A percentile compares a stretch with the other conserved stretches of the same genome.
Conservation (phyloP, 345 rosid genomes). For the Linum tenue region DNA sequence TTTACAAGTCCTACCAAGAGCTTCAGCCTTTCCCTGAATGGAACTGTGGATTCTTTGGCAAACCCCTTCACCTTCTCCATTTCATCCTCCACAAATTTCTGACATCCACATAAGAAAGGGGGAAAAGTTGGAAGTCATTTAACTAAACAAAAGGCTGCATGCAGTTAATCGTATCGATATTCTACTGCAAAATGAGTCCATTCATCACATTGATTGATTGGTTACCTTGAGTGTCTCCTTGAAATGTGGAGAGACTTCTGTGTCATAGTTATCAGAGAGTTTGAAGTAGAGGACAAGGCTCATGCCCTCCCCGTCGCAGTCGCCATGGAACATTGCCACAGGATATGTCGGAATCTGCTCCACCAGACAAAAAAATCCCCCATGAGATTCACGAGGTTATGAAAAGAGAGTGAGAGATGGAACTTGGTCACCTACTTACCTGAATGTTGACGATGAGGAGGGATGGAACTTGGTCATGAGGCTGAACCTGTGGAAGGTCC, state of each 20-base stretch:
- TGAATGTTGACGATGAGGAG: conserved; percentile 89
- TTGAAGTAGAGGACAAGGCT: conserved; percentile 82
- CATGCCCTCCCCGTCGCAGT: conserved; percentile 88
- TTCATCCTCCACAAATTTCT: conserved; percentile 82
- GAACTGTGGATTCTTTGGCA: conserved; percentile 57
- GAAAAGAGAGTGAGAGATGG: conserved; percentile 33
- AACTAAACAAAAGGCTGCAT: background rate
- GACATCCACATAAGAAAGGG: conserved; percentile 4
- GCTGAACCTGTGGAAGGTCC: conserved; percentile 66
- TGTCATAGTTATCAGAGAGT: conserved; percentile 51
- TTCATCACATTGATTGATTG: background rate
- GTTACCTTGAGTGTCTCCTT: conserved; percentile 67
- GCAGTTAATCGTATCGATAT: too few relatives aligned
- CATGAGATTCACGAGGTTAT: background rate
- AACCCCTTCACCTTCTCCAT: conserved; percentile 82
- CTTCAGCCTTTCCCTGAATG: conserved; percentile 87
- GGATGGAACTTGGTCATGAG: conserved; percentile 57
- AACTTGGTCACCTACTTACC: conserved; percentile 62
- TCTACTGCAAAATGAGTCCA: too few relatives aligned
- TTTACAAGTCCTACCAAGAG: conserved; percentile 73
- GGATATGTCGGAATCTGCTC: conserved; percentile 90
- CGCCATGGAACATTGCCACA: conserved; percentile 80
- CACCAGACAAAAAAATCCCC: conserved; percentile 3
- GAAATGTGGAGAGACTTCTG: conserved; percentile 48
- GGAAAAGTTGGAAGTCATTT: background rate